A percentile compares a stretch with the other conserved stretches of the same genome.
Conservation (phyloP, 2,329 filamentous ascomycete species). For the Neopestalotiopsis sp. region DNA sequence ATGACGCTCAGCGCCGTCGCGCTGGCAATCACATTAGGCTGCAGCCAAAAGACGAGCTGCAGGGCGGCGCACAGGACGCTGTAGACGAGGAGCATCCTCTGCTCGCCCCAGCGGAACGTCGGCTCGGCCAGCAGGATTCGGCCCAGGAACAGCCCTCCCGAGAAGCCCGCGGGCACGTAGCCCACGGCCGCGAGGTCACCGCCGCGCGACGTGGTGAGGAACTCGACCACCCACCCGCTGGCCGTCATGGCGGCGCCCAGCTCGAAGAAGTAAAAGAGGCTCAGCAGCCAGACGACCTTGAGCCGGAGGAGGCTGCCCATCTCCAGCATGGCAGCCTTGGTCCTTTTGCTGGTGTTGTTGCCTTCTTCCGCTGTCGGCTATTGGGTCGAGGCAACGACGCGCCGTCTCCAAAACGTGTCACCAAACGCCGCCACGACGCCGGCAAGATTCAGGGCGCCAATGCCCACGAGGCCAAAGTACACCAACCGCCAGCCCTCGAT, state of each 20-base stretch:
- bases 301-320: conserved; percentile 51
- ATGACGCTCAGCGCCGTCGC: conserved; percentile 55
- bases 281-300: conserved; percentile 61
- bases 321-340: conserved; percentile 44
- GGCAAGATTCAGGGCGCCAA: conserved; percentile 56
- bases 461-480: conserved; percentile 59
- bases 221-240: conserved; percentile 69
- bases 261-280: conserved; percentile 69
- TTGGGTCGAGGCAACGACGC: conserved; percentile 7
- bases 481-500: conserved; percentile 57
- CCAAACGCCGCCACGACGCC: conserved; percentile 55
- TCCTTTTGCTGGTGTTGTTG: conserved; percentile 18
- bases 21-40: conserved; percentile 66
- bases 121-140: conserved; percentile 63
- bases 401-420: conserved; percentile 46
- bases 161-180: conserved; percentile 67
- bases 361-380: not conserved
- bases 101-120: conserved; percentile 63
- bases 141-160: conserved; percentile 62
- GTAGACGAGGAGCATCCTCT: conserved; percentile 62
- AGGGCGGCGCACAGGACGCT: conserved; percentile 55
- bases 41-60: conserved; percentile 66
- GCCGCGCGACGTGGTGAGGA: conserved; percentile 63
- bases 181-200: conserved; percentile 63
- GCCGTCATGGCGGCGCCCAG: conserved; percentile 62